Evolutionary conservation across 176 grass and related monocot species (phyloP).

Genomic region (Cymbopogon citratus): DNA sequence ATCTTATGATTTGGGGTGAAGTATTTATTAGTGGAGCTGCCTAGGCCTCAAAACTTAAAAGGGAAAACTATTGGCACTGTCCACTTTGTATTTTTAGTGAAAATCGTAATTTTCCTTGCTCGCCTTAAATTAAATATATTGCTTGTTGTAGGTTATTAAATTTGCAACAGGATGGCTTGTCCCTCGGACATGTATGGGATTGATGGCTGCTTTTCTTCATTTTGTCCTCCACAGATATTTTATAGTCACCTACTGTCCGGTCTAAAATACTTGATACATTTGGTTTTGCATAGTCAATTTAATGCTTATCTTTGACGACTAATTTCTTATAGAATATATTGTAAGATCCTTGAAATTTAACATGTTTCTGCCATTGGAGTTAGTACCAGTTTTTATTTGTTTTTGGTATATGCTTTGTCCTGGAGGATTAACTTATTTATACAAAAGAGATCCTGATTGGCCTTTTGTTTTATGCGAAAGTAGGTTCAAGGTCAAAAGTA

Average conservation of each 20-base stretch:
- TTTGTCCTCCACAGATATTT: neutral
- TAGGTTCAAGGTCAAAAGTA: slow-evolving; percentile 86
- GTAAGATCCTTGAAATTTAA: neutral
- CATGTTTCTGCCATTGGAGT: neutral
- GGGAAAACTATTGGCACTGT: neutral
- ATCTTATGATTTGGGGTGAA: too few species aligned
- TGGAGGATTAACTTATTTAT: neutral
- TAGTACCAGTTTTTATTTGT: neutral
- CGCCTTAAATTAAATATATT: neutral
- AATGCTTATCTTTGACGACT: neutral
- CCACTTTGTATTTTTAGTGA: neutral
- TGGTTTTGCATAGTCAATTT: neutral
- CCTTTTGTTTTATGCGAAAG: slow-evolving; percentile 26
- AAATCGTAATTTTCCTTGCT: neutral
- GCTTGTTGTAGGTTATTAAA: neutral
- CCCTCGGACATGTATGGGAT: too few species aligned
- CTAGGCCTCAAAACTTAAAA: neutral
- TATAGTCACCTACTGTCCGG: neutral
- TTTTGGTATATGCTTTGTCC: neutral
- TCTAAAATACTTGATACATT: neutral
- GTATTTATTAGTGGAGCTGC: neutral
- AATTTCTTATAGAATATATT: neutral
- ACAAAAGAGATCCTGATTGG: neutral
- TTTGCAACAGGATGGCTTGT: too few species aligned
- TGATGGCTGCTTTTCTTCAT: neutral